Evolutionary conservation across 139 green algal species (phyloP).

Genomic region (Closterium sp.): DNA sequence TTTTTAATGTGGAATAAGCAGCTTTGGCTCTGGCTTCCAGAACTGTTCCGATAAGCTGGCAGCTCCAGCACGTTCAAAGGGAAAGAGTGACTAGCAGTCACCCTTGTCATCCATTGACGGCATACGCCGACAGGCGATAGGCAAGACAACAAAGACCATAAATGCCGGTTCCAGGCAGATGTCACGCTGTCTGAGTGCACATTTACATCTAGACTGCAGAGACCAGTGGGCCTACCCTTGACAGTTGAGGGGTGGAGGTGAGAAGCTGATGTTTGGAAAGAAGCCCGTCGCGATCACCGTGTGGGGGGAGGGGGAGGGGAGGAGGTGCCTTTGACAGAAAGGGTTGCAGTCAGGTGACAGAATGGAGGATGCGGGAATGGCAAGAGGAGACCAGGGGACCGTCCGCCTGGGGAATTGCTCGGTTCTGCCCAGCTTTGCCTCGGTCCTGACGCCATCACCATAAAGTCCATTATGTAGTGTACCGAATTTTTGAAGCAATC

Average conservation of each 20-base stretch:
- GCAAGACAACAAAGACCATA: neutral
- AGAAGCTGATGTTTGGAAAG: neutral
- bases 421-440: neutral
- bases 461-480: neutral
- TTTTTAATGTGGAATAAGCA: neutral
- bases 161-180: neutral
- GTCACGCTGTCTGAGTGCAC: neutral
- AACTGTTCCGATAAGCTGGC: neutral
- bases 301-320: neutral
- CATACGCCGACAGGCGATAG: neutral
- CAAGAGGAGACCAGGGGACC: neutral
- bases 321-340: neutral
- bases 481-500: neutral
- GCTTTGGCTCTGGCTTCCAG: neutral
- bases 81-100: neutral
- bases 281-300: neutral
- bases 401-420: neutral
- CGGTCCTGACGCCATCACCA: neutral
- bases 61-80: neutral
- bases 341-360: neutral
- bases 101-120: neutral
- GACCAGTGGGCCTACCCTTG: neutral
- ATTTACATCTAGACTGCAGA: neutral
- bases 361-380: neutral
- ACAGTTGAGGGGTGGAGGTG: neutral